Conservation (phyloP, 2,329 filamentous ascomycete genomes). For the Paecilomyces formosus region DNA sequence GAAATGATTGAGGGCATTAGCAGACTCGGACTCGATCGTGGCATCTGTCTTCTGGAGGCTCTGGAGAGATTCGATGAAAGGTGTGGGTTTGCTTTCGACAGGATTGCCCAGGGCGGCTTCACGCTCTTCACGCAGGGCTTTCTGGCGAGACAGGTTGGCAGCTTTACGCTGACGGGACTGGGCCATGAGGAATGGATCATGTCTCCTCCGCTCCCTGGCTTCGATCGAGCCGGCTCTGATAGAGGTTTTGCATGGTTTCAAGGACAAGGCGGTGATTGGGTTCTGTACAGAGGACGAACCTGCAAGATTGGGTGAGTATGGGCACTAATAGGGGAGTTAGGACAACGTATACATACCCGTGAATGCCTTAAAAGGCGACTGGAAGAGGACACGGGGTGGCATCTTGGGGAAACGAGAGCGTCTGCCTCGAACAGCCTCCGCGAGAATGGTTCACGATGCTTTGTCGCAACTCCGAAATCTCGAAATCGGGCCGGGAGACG, state of each 20-base stretch:
- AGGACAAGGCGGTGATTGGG: slow-evolving; percentile 46
- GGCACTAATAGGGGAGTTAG: neutral
- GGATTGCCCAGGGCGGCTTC: slow-evolving; percentile 65
- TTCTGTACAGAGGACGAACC: slow-evolving; percentile 23
- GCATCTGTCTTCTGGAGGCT: slow-evolving; percentile 34
- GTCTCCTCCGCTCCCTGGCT: slow-evolving; percentile 58
- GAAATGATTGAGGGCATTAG: slow-evolving; percentile 63
- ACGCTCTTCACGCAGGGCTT: slow-evolving; percentile 59
- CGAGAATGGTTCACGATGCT: slow-evolving; percentile 8
- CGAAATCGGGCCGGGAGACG: slow-evolving; percentile 12
- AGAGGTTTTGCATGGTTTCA: slow-evolving; percentile 42
- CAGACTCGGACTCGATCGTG: slow-evolving; percentile 4
- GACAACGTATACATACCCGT: slow-evolving; percentile 45
- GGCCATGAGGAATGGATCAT: slow-evolving; percentile 75
- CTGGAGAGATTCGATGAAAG: slow-evolving; percentile 78
- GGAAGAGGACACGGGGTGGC: slow-evolving; percentile 59
- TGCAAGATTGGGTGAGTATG: slow-evolving; percentile 8
- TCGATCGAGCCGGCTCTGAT: slow-evolving; percentile 59
- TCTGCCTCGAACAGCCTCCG: slow-evolving; percentile 6
- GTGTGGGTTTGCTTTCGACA: slow-evolving; percentile 67
- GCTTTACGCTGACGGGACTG: slow-evolving; percentile 78
- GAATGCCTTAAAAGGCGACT: slow-evolving; percentile 53
- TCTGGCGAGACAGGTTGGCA: slow-evolving; percentile 69
- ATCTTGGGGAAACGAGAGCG: slow-evolving; percentile 37
- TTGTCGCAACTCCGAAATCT: slow-evolving; percentile 22